Conservation (phyloP, 2,329 filamentous ascomycete genomes). For the Lecanicillium sp. region DNA sequence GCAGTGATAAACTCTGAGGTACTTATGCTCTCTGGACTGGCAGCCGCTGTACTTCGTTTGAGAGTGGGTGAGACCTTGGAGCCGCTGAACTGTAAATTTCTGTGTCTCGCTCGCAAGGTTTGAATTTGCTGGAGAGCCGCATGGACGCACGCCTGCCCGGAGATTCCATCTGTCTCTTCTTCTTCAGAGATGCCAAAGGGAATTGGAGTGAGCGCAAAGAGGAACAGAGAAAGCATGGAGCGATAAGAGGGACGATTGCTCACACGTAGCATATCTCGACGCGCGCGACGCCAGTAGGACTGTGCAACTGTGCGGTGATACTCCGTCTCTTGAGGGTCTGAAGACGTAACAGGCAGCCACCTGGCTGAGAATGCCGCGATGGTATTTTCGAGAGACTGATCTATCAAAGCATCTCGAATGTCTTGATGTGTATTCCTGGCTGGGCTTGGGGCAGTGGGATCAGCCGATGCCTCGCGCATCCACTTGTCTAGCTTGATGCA, state of each 20-base stretch:
- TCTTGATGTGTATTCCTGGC: too few relatives aligned
- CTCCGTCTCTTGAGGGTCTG: constrained; percentile 10
- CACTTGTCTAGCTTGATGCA: constrained; percentile 14
- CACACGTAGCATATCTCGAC: constrained; percentile 29
- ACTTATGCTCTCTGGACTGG: constrained; percentile 14
- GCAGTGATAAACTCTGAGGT: constrained; percentile 25
- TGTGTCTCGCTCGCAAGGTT: constrained; percentile 27
- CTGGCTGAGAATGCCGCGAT: constrained; percentile 20
- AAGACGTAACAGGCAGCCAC: constrained; percentile 20
- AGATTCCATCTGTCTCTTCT: constrained; percentile 31
- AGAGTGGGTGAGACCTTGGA: constrained; percentile 25
- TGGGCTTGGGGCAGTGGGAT: constrained; percentile 1
- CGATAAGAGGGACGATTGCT: constrained; percentile 33
- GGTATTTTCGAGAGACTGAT: constrained; percentile 18
- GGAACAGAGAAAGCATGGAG: constrained; percentile 30
- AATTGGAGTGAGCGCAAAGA: constrained; percentile 32
- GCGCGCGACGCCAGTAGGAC: constrained; percentile 23
- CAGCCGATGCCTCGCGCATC: background rate
- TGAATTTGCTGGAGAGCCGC: constrained; percentile 33
- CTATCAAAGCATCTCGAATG: constrained; percentile 7
- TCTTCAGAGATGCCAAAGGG: constrained; percentile 30
- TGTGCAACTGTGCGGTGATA: too few relatives aligned
- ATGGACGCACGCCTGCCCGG: constrained; percentile 31
- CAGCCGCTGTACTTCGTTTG: constrained; percentile 15
- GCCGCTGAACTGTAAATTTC: constrained; percentile 31